Evolutionary conservation across 2,329 filamentous ascomycete species (phyloP), one percentile per base, ranked within the genome.

Genomic region (Calonectria fujianensis): DNA sequence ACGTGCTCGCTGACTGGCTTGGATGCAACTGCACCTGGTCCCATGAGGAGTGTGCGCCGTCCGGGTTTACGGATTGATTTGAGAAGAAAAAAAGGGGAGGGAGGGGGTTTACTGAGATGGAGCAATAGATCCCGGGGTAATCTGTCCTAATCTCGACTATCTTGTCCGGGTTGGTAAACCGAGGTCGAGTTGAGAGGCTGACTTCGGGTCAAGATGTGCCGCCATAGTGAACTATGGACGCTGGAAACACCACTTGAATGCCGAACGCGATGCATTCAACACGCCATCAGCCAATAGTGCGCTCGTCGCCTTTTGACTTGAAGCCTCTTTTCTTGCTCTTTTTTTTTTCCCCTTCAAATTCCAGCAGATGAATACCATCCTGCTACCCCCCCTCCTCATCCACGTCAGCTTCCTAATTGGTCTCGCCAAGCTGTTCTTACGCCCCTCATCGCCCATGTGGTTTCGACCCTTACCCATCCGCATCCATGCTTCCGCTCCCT

Each of bases 41-140:
- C 16, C 16, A 24, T 39, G 57, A 63, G 52, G 52, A 20, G 45
- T 20, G 20, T 63, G 57, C 32, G 31, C 8, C 29, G 39, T 16
- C 61, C 51, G 61, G 37, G 59, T 54, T 51, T 52, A 29, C 51
- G 35, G 11, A 16, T 31, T 37, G 29, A 48, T 24, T 48, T 45
- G 39, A 20, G 8, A 45, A 20, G 10, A n/a, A 39, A 35, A 35
- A 37, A 39, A 39, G 2, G 54, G 32, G 54, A 14, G 4, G n/a
- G 32, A 35, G 59, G 27, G 27, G 1, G 2, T 39, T 39, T 14
- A 1, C 37, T 52, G 16, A 61, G 68, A 70, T 70, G 35, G 8
- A n/a, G 24, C 20, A 10, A 32, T 8, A 70, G 69, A 70, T 70
- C 50, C 57, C 35, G 69, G 57, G 48, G 69, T 70, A 54, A 64